Evolutionary conservation across 768 basidiomycete genomes (phyloP).

Genomic region (Krasilnikovozyma curviuscula): DNA sequence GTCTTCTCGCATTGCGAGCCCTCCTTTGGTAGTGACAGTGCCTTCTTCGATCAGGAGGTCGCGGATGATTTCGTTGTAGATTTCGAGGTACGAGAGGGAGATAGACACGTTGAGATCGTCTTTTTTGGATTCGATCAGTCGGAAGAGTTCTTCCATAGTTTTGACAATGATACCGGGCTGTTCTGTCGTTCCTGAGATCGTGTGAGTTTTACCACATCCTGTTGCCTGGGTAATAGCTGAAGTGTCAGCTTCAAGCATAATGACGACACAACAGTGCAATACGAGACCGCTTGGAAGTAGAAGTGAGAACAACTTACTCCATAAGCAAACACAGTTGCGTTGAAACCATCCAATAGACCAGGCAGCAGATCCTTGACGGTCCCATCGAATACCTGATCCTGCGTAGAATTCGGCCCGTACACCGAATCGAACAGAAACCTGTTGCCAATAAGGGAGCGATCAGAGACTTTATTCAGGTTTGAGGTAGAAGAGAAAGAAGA

Average conservation of each 20-base stretch:
- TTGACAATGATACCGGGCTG: slow-evolving; percentile 91
- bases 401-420: slow-evolving; percentile 57
- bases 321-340: slow-evolving; percentile 95
- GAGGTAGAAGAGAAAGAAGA: neutral
- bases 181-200: slow-evolving; percentile 73
- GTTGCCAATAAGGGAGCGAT: neutral
- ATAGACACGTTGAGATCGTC: slow-evolving; percentile 76
- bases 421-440: slow-evolving; percentile 88
- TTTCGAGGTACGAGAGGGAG: slow-evolving; percentile 87
- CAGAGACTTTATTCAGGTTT: neutral
- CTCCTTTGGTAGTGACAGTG: slow-evolving; percentile 47
- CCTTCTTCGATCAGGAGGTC: slow-evolving; percentile 70
- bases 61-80: slow-evolving; percentile 96
- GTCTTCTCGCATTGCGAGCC: slow-evolving; percentile 83
- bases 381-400: slow-evolving; percentile 69
- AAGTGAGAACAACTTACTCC: slow-evolving; percentile 43
- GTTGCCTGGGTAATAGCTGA: slow-evolving; percentile 47
- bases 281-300: neutral
- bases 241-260: neutral
- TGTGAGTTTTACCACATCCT: slow-evolving; percentile 99
- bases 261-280: slow-evolving; percentile 1
- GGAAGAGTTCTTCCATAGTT: slow-evolving; percentile 92
- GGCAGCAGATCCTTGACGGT: slow-evolving; percentile 70
- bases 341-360: slow-evolving; percentile 79
- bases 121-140: slow-evolving; percentile 66